Evolutionary conservation across 164 flowering plant genomes (phyloP).

Genomic region (Tetracentron sinense): DNA sequence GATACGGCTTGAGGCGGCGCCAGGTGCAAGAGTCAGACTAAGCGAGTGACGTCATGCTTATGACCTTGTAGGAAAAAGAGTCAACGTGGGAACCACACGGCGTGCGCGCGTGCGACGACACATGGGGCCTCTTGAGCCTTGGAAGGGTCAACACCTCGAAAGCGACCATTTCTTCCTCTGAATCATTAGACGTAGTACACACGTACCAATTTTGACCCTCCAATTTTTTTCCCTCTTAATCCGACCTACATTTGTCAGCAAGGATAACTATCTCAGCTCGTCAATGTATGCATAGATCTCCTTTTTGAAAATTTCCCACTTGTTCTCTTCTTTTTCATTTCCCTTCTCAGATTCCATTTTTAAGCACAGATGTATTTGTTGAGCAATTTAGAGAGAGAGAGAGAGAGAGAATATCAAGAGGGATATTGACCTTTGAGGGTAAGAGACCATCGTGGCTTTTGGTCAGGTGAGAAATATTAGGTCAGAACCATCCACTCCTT

Average conservation of each 20-base stretch:
- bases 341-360: too few species aligned
- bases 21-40: neutral
- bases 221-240: neutral
- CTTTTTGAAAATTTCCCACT: neutral
- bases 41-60: constrained; percentile 20
- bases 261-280: too few species aligned
- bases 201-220: neutral
- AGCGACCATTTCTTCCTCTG: neutral
- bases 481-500: constrained; percentile 23
- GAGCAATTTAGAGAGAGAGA: too few species aligned
- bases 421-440: neutral
- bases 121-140: constrained; percentile 8
- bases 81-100: constrained; percentile 30
- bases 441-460: constrained; percentile 13
- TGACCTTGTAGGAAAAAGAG: constrained; percentile 3
- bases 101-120: constrained; percentile 33
- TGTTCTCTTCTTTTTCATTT: too few species aligned
- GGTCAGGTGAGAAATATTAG: constrained; percentile 5
- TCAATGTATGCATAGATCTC: too few species aligned
- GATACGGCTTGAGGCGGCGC: constrained; percentile 18
- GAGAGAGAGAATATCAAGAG: neutral
- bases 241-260: too few species aligned
- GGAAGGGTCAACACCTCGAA: constrained; percentile 24
- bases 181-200: constrained; percentile 1
- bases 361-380: too few species aligned